A percentile compares a stretch with the other conserved stretches of the same genome.
phyloP scores from a whole-genome alignment of 1,284 basidiomycete genomes.

The Irpex sp. region DNA sequence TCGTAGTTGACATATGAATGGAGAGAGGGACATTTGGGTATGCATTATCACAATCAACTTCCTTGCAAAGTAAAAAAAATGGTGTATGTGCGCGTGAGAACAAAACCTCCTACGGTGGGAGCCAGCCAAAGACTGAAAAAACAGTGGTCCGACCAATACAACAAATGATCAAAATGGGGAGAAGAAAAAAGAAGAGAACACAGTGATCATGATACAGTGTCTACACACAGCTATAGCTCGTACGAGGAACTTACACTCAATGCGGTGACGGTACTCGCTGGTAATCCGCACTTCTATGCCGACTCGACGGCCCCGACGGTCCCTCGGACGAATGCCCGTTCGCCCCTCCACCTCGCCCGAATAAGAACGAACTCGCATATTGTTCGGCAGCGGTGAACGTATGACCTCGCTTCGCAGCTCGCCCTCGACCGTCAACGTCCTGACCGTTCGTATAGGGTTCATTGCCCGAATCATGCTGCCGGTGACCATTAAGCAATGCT shows the following conservation, averaged over 20 bases:
- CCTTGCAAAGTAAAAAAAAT: neutral
- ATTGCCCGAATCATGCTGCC: constrained; percentile 36
- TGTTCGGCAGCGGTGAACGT: constrained; percentile 64
- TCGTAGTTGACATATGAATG: too few relatives aligned
- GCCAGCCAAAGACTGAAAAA: too few relatives aligned
- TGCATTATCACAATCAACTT: neutral
- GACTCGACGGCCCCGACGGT: constrained; percentile 16
- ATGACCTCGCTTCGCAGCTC: constrained; percentile 56
- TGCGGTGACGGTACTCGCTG: constrained; percentile 19
- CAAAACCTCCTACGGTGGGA: too few relatives aligned
- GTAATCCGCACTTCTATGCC: constrained; percentile 17
- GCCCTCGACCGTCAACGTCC: constrained; percentile 38
- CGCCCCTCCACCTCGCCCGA: constrained; percentile 30
- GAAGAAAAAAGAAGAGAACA: neutral
- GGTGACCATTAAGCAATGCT: constrained; percentile 27
- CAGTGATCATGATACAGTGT: neutral
- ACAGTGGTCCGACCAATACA: too few relatives aligned
- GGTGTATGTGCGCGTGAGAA: too few relatives aligned
- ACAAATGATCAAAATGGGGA: neutral
- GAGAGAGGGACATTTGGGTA: neutral
- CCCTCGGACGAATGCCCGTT: constrained; percentile 20
- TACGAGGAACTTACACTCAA: neutral
- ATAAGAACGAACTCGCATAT: constrained; percentile 57
- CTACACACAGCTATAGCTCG: neutral
- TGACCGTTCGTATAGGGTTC: constrained; percentile 19